These are phyloP conservation scores for Leccinum longicurvipes DNA, from an alignment of 768 basidiomycete genomes.

Conservation along the genomic window DNA sequence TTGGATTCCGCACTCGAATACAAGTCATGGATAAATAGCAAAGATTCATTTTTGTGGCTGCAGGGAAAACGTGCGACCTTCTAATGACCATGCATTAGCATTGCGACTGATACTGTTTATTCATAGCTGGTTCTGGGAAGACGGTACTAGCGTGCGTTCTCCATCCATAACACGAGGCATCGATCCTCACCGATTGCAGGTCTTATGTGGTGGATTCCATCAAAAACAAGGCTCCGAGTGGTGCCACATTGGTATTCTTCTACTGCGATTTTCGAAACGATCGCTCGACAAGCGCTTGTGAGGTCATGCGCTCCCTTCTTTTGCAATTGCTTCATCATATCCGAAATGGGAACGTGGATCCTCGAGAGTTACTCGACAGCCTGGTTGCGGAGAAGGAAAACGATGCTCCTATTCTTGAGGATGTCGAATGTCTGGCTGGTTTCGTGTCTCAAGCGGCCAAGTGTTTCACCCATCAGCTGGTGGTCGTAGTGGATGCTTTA, in stretches of 20 bases:
- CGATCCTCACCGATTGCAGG: background rate
- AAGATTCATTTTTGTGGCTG: constrained; percentile 10
- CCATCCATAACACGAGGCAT: too few relatives aligned
- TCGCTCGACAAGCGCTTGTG: background rate
- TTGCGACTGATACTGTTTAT: background rate
- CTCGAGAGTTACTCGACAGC: background rate
- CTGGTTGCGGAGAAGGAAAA: constrained; percentile 1
- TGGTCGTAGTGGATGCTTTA: constrained; percentile 17
- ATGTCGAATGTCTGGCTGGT: background rate
- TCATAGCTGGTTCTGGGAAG: constrained; percentile 18
- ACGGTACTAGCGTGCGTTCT: constrained; percentile 15
- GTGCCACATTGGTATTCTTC: constrained; percentile 7
- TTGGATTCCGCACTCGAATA: constrained; percentile 1
- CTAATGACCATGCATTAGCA: background rate
- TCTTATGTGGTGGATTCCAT: constrained; percentile 9
- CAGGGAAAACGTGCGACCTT: constrained; percentile 16
- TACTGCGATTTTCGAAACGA: constrained; percentile 18
- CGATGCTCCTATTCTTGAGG: background rate
- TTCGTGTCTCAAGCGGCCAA: background rate
- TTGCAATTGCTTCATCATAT: constrained; percentile 9
- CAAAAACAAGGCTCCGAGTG: background rate
- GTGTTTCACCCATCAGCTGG: background rate
- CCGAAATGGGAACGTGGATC: background rate
- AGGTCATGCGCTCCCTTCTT: constrained; percentile 17
- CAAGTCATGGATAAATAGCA: constrained; percentile 1